Base-by-base conservation (phyloP, 2,329 filamentous ascomycete genomes). In the Neonectria ditissima region DNA sequence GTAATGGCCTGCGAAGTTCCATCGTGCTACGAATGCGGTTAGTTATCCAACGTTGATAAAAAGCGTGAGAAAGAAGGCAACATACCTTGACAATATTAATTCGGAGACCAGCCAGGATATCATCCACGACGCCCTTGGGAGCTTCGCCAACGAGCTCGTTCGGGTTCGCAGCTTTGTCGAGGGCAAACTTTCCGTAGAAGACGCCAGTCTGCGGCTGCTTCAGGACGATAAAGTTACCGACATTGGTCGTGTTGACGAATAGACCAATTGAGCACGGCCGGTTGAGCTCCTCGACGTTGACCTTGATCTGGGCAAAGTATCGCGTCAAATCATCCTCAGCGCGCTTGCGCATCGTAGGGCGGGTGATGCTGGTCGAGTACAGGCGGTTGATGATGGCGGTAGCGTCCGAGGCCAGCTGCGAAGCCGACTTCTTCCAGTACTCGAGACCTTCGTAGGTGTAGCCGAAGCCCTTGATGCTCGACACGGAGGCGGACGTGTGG, bases 121-220 rank as follows among this genome's bases (percentile, higher is more conserved):
- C 67, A n/a, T 70, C 59, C 7, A 77, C 68, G 22, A 73, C 68
- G 11, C 66, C 62, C 3, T 41, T 41, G 62, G 59, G 43, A 62
- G 58, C 43, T 61, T 64, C 51, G 59, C 51, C 58, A 72, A 70
- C 37, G 89, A 90, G 0, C 87, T 90, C 4, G 2, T 30, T 16
- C 11, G 59, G 59, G 72, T 91, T 89, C 76, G 94, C 91, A 8
- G 91, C 92, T 69, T 90, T 89, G 63, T 81, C 79, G 41, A 84
- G 77, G 53, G 83, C 78, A 37, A 80, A 73, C 24, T 71, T 72
- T 24, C 75, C 78, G 59, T 77, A 65, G 9, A 76, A 51, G 18
- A 63, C 69, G 47, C 78, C 80, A 9, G 59, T 63, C 1, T 66
- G 61, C 28, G 78, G 80, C 65, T 78, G 77, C 60, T 66, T 71